A percentile compares a stretch with the other conserved stretches of the same genome.
Evolutionary conservation across 371 early-diverging fungal genomes (phyloP).

Genomic region (Syncephalastrum sp.): DNA sequence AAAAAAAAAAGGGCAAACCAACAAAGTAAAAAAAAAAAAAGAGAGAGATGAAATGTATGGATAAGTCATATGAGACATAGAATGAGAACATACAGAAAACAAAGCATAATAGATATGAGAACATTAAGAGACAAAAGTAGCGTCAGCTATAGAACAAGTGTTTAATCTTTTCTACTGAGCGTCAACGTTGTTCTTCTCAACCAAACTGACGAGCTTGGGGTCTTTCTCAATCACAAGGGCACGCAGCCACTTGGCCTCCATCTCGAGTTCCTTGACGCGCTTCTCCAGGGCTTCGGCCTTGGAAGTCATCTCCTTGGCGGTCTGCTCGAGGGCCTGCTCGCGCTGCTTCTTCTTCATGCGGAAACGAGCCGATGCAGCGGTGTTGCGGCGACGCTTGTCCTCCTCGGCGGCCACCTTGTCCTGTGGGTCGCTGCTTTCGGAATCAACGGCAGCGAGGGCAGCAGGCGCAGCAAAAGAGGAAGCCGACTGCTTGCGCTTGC

Average conservation of each 20-base stretch:
- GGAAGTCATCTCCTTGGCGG: conserved; percentile 78
- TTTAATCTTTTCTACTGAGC: too few relatives aligned
- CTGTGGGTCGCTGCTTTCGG: conserved; percentile 8
- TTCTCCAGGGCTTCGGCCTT: conserved; percentile 74
- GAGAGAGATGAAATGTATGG: too few relatives aligned
- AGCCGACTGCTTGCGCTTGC: conserved; percentile 12
- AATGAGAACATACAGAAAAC: too few relatives aligned
- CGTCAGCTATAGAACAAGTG: too few relatives aligned
- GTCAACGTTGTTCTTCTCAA: too few relatives aligned
- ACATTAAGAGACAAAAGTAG: too few relatives aligned
- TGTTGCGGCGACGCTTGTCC: conserved; percentile 92
- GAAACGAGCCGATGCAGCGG: conserved; percentile 94
- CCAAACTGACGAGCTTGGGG: conserved; percentile 21
- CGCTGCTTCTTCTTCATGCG: conserved; percentile 89
- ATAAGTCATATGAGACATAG: too few relatives aligned
- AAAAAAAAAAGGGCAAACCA: too few relatives aligned
- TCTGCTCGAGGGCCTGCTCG: conserved; percentile 83
- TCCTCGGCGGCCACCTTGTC: conserved; percentile 54
- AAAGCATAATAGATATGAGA: too few relatives aligned
- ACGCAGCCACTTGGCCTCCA: conserved; percentile 90
- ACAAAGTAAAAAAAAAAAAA: too few relatives aligned
- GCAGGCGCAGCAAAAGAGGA: neutral
- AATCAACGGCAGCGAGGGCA: neutral
- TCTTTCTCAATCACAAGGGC: conserved; percentile 84
- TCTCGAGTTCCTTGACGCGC: conserved; percentile 80